Conservation (phyloP, 805 yeast genomes). For the Schwanniomyces vanrijiae region DNA sequence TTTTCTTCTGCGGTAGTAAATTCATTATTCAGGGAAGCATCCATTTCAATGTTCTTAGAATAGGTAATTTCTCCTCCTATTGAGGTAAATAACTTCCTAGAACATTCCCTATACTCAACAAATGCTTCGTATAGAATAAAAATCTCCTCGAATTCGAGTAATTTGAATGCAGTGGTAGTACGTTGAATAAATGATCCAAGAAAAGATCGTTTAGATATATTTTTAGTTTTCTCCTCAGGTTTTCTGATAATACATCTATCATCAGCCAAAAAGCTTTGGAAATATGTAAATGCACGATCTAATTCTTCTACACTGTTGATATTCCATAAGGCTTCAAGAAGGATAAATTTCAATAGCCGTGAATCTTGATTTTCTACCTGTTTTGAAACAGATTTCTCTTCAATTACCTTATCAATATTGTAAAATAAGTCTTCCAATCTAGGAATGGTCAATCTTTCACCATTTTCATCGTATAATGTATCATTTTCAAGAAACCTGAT, state of each 20-base stretch:
- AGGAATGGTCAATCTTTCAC: constrained; percentile 27
- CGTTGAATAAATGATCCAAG: constrained; percentile 33
- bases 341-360: constrained; percentile 23
- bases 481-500: constrained; percentile 42
- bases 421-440: constrained; percentile 27
- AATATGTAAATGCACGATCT: constrained; percentile 2
- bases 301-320: constrained; percentile 31
- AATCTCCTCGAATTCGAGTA: constrained; percentile 39
- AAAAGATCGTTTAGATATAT: constrained; percentile 20
- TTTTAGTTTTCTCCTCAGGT: not conserved
- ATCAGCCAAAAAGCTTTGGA: not conserved
- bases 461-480: constrained; percentile 24
- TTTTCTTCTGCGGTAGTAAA: constrained; percentile 9
- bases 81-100: constrained; percentile 19
- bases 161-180: constrained; percentile 29
- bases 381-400: not conserved
- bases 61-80: constrained; percentile 6
- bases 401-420: constrained; percentile 10
- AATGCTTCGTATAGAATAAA: constrained; percentile 33
- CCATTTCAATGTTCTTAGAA: not conserved
- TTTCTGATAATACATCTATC: not conserved
- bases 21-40: not conserved
- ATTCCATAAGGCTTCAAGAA: constrained; percentile 45
- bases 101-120: constrained; percentile 30
- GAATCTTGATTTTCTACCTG: constrained; percentile 18